phyloP scores from a whole-genome alignment of 2,329 filamentous ascomycete species.

The Corniculantispora saksenae region DNA sequence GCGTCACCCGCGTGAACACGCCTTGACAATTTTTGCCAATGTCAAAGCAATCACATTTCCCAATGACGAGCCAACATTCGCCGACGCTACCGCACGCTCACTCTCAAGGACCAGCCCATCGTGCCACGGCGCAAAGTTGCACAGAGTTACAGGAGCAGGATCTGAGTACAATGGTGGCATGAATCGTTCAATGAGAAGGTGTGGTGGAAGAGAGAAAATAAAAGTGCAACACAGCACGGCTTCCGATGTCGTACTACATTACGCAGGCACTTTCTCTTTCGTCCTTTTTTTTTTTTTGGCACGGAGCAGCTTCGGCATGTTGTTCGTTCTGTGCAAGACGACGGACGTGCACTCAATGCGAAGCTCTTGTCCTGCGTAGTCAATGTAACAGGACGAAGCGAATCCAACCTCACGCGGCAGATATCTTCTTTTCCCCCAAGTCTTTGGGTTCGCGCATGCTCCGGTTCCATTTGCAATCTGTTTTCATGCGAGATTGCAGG shows the following conservation, averaged over 20 bases:
- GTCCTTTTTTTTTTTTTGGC: too few relatives aligned
- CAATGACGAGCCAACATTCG: neutral
- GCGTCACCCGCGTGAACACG: neutral
- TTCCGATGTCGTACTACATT: neutral
- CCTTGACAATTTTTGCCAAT: neutral
- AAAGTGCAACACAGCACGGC: neutral
- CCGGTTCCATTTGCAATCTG: too few relatives aligned
- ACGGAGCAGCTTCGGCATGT: too few relatives aligned
- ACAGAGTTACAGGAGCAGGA: neutral
- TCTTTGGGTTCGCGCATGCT: too few relatives aligned
- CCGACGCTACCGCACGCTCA: too few relatives aligned
- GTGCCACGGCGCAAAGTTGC: neutral
- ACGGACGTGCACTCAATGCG: conserved; percentile 16
- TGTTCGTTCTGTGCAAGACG: neutral
- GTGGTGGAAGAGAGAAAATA: too few relatives aligned
- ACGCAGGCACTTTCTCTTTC: neutral
- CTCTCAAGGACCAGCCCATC: neutral
- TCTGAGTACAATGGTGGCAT: neutral
- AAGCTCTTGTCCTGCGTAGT: neutral
- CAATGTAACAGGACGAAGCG: neutral
- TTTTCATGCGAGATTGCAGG: neutral
- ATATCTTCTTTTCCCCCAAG: too few relatives aligned
- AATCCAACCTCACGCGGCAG: too few relatives aligned
- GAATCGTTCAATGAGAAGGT: neutral
- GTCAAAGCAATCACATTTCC: conserved; percentile 2